These are phyloP conservation scores for Cadophora gregata DNA, from an alignment of 2,329 filamentous ascomycete genomes.

Conservation along the genomic window DNA sequence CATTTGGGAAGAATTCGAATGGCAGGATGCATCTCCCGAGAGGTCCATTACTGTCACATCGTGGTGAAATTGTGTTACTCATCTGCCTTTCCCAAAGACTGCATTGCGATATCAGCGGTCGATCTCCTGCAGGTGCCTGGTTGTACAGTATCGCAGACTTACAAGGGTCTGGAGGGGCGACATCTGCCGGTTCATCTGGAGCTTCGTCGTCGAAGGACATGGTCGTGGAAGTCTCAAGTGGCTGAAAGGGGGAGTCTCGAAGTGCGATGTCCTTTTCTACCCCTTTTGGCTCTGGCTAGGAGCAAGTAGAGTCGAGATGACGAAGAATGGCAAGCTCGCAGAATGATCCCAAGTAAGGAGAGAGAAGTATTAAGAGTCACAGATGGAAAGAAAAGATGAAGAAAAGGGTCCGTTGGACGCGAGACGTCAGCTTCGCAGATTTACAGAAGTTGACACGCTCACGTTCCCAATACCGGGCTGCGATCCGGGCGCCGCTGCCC, in stretches of 20 bases:
- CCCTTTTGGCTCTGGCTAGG: not conserved
- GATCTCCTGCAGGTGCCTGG: not conserved
- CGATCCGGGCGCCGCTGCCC: not conserved
- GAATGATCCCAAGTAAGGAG: not conserved
- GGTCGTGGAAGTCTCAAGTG: not conserved
- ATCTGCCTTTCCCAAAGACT: slow-evolving; percentile 4
- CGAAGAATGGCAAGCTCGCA: not conserved
- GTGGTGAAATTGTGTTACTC: not conserved
- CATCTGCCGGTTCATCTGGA: not conserved
- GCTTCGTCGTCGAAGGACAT: not conserved
- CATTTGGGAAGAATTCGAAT: not conserved
- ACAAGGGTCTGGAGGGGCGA: not conserved
- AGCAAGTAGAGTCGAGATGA: not conserved
- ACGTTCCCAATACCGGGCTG: not conserved
- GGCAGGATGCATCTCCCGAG: not conserved
- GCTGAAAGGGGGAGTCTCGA: not conserved
- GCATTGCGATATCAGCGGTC: not conserved
- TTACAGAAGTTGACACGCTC: too few relatives aligned
- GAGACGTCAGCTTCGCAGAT: not conserved
- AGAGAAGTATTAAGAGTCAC: not conserved
- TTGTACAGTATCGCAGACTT: not conserved
- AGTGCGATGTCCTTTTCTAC: not conserved
- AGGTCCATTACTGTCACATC: not conserved
- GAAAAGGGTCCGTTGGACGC: not conserved
- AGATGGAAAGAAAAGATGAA: not conserved